A percentile compares a stretch with the other conserved stretches of the same genome.
phyloP scores from a whole-genome alignment of 169 alveolate species.

The Hepatocystis sp. region DNA sequence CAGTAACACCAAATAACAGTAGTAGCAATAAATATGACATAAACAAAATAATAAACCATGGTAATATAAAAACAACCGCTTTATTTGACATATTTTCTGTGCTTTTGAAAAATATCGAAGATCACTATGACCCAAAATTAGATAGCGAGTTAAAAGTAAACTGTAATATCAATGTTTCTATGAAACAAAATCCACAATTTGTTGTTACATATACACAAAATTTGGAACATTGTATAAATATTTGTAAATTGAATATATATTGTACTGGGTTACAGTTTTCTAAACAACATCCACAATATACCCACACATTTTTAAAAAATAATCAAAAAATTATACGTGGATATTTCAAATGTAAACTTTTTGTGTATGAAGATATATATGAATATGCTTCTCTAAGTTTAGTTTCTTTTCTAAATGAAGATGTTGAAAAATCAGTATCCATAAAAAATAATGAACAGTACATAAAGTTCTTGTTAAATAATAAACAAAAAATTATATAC shows the following conservation, averaged over 20 bases:
- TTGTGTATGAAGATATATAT: conserved; percentile 39
- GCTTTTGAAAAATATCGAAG: conserved; percentile 52
- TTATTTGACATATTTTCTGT: conserved; percentile 24
- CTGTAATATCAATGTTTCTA: conserved; percentile 41
- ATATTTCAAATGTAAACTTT: conserved; percentile 70
- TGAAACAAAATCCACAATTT: conserved; percentile 36
- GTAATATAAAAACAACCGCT: conserved; percentile 23
- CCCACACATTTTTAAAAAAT: conserved; percentile 51
- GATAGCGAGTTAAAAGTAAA: conserved; percentile 41
- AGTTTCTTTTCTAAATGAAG: conserved; percentile 17
- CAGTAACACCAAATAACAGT: neutral
- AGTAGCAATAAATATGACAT: too few species aligned
- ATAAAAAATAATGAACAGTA: conserved; percentile 18
- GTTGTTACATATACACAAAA: conserved; percentile 61
- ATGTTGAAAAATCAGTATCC: conserved; percentile 22
- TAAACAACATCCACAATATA: conserved; percentile 30
- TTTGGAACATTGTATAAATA: conserved; percentile 76
- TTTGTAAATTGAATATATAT: conserved; percentile 80
- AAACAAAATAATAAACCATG: conserved; percentile 17
- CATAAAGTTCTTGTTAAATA: conserved; percentile 36
- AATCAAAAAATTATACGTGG: conserved; percentile 62
- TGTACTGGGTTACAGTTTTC: conserved; percentile 78
- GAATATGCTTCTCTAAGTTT: conserved; percentile 26
- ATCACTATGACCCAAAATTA: conserved; percentile 9
- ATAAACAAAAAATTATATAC: conserved; percentile 32